Evolutionary conservation across 495 filamentous ascomycete species (phyloP).

Genomic region (Barbatosphaeria neglecta): DNA sequence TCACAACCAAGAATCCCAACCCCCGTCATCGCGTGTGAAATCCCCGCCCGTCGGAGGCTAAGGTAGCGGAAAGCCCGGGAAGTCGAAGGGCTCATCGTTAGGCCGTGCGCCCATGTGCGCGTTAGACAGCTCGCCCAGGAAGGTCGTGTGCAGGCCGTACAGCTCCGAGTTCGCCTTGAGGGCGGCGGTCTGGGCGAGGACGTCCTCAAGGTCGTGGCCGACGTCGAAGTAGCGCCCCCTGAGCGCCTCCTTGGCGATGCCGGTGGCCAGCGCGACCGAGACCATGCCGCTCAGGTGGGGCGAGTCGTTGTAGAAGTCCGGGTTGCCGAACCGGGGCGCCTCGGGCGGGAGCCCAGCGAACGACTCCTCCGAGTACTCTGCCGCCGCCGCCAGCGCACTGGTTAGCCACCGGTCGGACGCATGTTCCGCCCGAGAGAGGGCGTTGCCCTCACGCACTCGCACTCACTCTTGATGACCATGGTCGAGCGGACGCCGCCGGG

Average conservation of each 20-base stretch:
- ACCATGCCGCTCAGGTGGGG: constrained; percentile 24
- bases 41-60: constrained; percentile 8
- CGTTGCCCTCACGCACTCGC: background rate
- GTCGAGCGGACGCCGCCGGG: constrained; percentile 20
- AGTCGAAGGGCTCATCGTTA: constrained; percentile 12
- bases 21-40: constrained; percentile 8
- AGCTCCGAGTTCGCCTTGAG: constrained; percentile 10
- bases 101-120: constrained; percentile 2
- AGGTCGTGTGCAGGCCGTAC: constrained; percentile 15
- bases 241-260: constrained; percentile 14
- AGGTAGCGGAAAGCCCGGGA: constrained; percentile 10
- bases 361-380: constrained; percentile 14
- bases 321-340: constrained; percentile 8
- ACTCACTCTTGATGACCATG: constrained; percentile 19
- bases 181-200: constrained; percentile 13
- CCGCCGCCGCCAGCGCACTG: no score
- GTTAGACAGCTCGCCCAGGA: constrained; percentile 14
- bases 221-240: constrained; percentile 20
- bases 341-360: constrained; percentile 10
- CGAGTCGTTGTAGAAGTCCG: constrained; percentile 21
- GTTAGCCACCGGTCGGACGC: background rate
- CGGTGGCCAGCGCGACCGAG: constrained; percentile 18
- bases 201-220: constrained; percentile 20
- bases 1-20: no score
- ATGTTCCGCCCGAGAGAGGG: no score